These are phyloP conservation scores for Coprinopsis marcescibilis DNA, from an alignment of 768 basidiomycete species.

Conservation along the genomic window DNA sequence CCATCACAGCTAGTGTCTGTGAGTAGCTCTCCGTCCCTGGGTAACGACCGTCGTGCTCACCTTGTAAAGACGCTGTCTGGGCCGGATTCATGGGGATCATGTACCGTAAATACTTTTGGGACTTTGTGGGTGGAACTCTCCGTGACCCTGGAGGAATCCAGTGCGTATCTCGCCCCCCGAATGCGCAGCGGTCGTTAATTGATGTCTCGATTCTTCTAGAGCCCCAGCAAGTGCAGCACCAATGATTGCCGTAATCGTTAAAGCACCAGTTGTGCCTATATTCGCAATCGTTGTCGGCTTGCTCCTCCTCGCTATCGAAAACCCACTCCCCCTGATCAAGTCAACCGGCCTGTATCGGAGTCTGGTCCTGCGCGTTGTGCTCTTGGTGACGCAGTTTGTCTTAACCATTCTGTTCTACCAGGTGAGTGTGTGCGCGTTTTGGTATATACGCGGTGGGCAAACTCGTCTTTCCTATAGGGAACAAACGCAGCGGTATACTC, in stretches of 20 bases:
- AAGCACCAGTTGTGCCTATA: conserved; percentile 68
- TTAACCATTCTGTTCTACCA: conserved; percentile 71
- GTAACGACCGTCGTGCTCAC: conserved; percentile 1
- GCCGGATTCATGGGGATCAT: conserved; percentile 73
- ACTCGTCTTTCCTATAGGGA: conserved; percentile 43
- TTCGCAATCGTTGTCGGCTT: conserved; percentile 57
- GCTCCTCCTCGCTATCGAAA: conserved; percentile 61
- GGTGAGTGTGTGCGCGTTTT: conserved; percentile 23
- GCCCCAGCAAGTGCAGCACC: conserved; percentile 53
- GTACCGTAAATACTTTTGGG: conserved; percentile 96
- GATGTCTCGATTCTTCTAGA: conserved; percentile 28
- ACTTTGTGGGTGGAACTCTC: conserved; percentile 79
- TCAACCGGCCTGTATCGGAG: conserved; percentile 58
- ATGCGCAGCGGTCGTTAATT: neutral
- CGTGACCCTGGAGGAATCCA: conserved; percentile 77
- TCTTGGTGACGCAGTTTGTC: conserved; percentile 60
- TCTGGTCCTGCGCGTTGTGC: conserved; percentile 51
- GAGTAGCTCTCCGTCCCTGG: conserved; percentile 27
- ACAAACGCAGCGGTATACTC: conserved; percentile 82
- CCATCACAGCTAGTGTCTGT: conserved; percentile 70
- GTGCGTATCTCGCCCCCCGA: conserved; percentile 36
- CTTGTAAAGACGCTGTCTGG: conserved; percentile 64
- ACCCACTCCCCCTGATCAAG: conserved; percentile 58
- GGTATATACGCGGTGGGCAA: conserved; percentile 21
- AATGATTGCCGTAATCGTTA: conserved; percentile 74